Conservation (phyloP, 108 stramenopile genomes). For the Skeletonema marinoi region DNA sequence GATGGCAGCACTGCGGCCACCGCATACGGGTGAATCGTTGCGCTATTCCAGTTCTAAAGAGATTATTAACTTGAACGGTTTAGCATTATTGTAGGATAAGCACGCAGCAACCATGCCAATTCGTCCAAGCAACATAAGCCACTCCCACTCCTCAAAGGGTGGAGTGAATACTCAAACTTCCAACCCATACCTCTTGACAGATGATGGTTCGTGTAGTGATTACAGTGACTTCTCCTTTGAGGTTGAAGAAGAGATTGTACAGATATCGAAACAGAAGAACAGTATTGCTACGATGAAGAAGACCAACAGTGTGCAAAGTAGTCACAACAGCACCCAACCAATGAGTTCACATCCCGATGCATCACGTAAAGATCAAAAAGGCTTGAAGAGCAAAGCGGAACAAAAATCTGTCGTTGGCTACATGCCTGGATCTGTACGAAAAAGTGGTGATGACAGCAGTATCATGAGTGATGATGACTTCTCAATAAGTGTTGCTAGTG, state of each 20-base stretch:
- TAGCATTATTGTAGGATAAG: no score
- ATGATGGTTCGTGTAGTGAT: not conserved
- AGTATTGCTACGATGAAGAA: not conserved
- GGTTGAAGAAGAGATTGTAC: not conserved
- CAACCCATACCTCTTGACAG: not conserved
- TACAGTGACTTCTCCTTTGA: conserved; percentile 1
- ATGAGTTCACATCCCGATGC: no score
- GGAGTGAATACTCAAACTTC: not conserved
- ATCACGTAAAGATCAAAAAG: not conserved
- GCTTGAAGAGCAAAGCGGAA: not conserved
- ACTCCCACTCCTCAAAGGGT: not conserved
- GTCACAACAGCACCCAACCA: not conserved
- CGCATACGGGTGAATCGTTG: no score
- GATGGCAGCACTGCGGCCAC: not conserved
- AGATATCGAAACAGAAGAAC: not conserved
- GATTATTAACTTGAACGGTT: no score
- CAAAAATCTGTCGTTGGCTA: not conserved
- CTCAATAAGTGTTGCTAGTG: not conserved
- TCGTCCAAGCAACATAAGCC: not conserved
- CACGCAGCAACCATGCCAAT: not conserved
- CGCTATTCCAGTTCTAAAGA: no score
- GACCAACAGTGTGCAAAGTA: not conserved
- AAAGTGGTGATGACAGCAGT: not conserved
- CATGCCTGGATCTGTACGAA: not conserved
- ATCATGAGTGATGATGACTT: not conserved